Evolutionary conservation across 306 rosid species (phyloP), one percentile per base, ranked within the genome.

Genomic region (Inga oerstediana): DNA sequence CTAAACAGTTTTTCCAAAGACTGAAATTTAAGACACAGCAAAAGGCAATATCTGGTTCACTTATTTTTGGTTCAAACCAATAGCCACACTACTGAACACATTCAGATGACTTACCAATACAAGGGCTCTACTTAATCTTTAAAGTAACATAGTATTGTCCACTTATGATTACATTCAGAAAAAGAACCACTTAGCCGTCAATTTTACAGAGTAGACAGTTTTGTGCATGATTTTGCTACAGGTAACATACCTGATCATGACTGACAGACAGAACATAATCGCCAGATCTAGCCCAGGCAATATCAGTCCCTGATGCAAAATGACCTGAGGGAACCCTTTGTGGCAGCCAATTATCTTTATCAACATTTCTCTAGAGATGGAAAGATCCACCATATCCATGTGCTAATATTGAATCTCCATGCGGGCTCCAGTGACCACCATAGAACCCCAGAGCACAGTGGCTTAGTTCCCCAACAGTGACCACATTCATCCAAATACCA

Each of bases 261-360:
- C 99, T 90, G 83, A 91, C 97, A 8, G 99, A 90, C 72, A 94
- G 85, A 78, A 97, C 78, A 83, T 94, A 96, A 76, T 91, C 92
- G 64, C 98, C 94, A 69, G 86, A 89, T 86, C 91, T 90, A 69
- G 90, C 93, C 99, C 98, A 97, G 19, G 92, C 87, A 71, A 97
- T 88, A 83, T 97, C 97, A 41, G 93, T 83, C 66, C 94, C 97
- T 14, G 95, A 86, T 30, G 97, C 93, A 84, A 96, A 96, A 81
- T 96, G 99, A 79, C 99, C 99, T 59, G 99, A 96, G 86, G 99
- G 99, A 83, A 96, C 95, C 80, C 92, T 94, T 81, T 96, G 99
- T 48, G 98, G 94, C 77, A 84, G 89, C 99, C 99, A 96, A 84
- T 89, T 87, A 87, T 88, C 88, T 45, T 80, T 76, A 30, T 95